Conservation (phyloP, 306 rosid genomes). For the Sphenostylis stenocarpa region DNA sequence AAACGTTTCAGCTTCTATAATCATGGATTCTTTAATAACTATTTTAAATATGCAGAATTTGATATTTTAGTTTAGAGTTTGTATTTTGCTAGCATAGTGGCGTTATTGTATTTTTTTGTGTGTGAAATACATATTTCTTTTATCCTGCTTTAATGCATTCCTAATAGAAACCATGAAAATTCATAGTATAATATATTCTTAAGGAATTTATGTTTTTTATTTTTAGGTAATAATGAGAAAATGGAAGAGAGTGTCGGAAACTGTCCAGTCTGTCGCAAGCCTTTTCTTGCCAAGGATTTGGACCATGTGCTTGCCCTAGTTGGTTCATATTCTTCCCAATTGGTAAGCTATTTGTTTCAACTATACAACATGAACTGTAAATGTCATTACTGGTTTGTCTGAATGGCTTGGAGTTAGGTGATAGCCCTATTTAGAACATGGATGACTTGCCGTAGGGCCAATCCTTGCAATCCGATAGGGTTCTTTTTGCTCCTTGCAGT, state of each 20-base stretch:
- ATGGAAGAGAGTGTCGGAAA: conserved; percentile 54
- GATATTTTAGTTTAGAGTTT: not conserved
- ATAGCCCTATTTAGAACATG: not conserved
- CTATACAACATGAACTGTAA: not conserved
- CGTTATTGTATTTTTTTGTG: not conserved
- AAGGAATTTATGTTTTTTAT: conserved; percentile 21
- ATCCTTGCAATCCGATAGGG: conserved; percentile 7
- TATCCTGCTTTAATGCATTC: conserved; percentile 6
- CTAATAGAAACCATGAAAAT: not conserved
- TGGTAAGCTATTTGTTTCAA: conserved; percentile 44
- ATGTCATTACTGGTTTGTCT: conserved; percentile 9
- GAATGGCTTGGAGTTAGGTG: not conserved
- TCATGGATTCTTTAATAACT: not conserved
- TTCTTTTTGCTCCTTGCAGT: not conserved
- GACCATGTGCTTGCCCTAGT: conserved; percentile 75
- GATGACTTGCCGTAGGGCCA: not conserved
- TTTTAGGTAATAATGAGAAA: conserved; percentile 35
- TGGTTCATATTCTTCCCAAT: conserved; percentile 49
- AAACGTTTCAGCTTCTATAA: not conserved
- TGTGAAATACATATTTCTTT: not conserved
- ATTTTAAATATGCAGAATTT: not conserved
- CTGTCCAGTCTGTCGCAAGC: conserved; percentile 86
- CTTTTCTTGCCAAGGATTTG: conserved; percentile 64
- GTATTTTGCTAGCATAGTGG: not conserved
- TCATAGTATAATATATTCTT: not conserved